Evolutionary conservation across 73 alveolate genomes (phyloP).

Genomic region (Tetrahymena elliotti): DNA sequence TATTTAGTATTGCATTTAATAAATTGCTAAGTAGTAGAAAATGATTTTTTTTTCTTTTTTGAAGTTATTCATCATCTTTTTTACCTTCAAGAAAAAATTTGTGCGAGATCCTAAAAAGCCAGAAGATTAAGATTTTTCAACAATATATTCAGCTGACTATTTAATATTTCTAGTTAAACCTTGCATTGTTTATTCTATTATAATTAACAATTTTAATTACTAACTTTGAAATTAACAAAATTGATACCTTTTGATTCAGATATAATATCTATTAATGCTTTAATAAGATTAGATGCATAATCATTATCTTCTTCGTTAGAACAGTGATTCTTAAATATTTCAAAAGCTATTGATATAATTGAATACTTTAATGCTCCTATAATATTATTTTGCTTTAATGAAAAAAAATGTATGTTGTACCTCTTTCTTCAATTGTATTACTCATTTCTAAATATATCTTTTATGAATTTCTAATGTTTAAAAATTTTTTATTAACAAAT

Average conservation of each 20-base stretch:
- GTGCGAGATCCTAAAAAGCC: background rate
- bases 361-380: background rate
- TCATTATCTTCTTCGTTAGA: background rate
- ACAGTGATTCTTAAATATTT: background rate
- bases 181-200: slow-evolving; percentile 38
- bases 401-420: background rate
- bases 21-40: background rate
- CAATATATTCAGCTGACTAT: slow-evolving; percentile 20
- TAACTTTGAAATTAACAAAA: background rate
- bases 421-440: background rate
- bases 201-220: background rate
- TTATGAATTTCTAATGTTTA: background rate
- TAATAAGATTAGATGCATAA: background rate
- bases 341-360: background rate
- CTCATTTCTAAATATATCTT: background rate
- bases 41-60: background rate
- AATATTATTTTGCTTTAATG: background rate
- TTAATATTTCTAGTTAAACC: slow-evolving; percentile 45
- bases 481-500: background rate
- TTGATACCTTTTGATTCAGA: background rate
- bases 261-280: background rate
- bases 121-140: background rate
- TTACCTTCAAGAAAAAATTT: background rate
- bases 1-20: slow-evolving; percentile 21
- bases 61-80: no score